These are phyloP conservation scores for Colletotrichum acutatum DNA, from an alignment of 2,329 filamentous ascomycete genomes.

Conservation along the genomic window DNA sequence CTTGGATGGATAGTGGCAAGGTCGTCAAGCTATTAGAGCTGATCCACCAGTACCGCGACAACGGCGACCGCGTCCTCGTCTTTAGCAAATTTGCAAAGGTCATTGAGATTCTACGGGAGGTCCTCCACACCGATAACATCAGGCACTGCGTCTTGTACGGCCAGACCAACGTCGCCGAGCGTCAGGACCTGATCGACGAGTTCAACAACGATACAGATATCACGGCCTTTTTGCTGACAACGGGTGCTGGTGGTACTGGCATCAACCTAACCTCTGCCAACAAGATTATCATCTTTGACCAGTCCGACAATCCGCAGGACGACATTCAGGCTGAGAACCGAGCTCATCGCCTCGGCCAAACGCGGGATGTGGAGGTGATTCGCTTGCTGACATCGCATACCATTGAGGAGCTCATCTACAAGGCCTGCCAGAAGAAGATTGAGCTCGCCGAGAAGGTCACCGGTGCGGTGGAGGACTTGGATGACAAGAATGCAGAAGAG, in stretches of 20 bases:
- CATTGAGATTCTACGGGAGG: slow-evolving; percentile 88
- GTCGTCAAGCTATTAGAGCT: slow-evolving; percentile 83
- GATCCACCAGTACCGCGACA: slow-evolving; percentile 76
- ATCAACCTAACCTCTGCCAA: slow-evolving; percentile 97
- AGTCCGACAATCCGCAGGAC: slow-evolving; percentile 97
- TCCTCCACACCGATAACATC: slow-evolving; percentile 78
- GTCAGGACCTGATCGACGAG: slow-evolving; percentile 88
- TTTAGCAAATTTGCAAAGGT: slow-evolving; percentile 95
- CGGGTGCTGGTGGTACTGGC: slow-evolving; percentile 93
- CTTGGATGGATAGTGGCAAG: slow-evolving; percentile 79
- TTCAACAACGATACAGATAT: slow-evolving; percentile 83
- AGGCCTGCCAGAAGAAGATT: slow-evolving; percentile 91
- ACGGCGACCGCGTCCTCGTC: slow-evolving; percentile 87
- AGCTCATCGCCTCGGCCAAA: slow-evolving; percentile 94
- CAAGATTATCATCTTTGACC: slow-evolving; percentile 97
- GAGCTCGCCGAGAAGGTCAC: slow-evolving; percentile 78
- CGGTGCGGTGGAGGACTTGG: slow-evolving; percentile 48
- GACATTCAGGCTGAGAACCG: slow-evolving; percentile 99
- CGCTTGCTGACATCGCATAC: slow-evolving; percentile 83
- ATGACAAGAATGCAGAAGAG: slow-evolving; percentile 42
- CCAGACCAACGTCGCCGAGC: slow-evolving; percentile 80
- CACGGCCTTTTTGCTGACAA: slow-evolving; percentile 91
- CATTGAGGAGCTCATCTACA: slow-evolving; percentile 93
- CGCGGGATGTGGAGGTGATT: slow-evolving; percentile 88
- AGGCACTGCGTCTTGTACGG: slow-evolving; percentile 89